phyloP scores from a whole-genome alignment of 768 basidiomycete species.

The Russula olivacea region DNA sequence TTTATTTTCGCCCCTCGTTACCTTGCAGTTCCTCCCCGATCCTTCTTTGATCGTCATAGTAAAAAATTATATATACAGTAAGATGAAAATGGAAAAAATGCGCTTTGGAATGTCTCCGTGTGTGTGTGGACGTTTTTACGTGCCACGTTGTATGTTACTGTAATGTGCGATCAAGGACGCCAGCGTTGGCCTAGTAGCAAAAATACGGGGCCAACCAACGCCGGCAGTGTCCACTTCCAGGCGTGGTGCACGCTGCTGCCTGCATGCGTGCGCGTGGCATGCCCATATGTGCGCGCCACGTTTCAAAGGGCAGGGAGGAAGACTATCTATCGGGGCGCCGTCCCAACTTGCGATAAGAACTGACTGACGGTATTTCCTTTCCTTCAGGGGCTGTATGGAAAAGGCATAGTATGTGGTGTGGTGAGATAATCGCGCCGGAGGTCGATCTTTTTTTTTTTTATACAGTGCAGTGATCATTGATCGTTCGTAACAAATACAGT shows the following conservation, averaged over 20 bases:
- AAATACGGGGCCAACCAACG: not conserved
- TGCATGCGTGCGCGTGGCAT: not conserved
- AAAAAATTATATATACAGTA: too few relatives aligned
- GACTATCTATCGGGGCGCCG: not conserved
- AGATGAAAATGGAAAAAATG: too few relatives aligned
- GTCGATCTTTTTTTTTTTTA: constrained; percentile 12
- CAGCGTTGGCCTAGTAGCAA: not conserved
- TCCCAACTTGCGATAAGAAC: not conserved
- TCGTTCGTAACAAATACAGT: too few relatives aligned
- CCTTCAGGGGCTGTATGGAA: constrained; percentile 4
- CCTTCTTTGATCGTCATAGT: not conserved
- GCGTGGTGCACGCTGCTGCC: not conserved
- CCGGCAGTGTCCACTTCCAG: not conserved
- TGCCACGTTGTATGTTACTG: not conserved
- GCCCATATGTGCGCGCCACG: constrained; percentile 5
- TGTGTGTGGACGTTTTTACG: not conserved
- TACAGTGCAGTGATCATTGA: too few relatives aligned
- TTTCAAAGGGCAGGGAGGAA: constrained; percentile 11
- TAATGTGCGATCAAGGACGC: constrained; percentile 1
- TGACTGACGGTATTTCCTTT: not conserved
- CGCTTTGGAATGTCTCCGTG: not conserved
- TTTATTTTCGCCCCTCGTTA: not conserved
- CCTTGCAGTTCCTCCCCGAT: not conserved
- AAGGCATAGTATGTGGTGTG: not conserved
- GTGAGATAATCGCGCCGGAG: not conserved